phyloP scores from a whole-genome alignment of 2,329 filamentous ascomycete species.

The Penicillium sp. region DNA sequence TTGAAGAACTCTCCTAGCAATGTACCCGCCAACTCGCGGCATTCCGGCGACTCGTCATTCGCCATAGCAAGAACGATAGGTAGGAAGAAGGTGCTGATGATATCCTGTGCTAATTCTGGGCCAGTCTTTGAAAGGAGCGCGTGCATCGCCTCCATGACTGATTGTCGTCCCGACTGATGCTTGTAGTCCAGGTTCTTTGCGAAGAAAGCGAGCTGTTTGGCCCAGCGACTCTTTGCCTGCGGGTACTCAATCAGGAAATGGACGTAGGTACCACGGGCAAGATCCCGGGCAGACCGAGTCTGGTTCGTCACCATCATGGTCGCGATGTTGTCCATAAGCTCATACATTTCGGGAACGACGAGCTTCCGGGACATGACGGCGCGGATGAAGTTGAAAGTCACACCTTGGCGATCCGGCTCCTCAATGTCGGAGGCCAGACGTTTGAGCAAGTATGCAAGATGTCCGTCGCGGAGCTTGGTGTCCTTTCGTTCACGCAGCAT shows the following conservation, averaged over 20 bases:
- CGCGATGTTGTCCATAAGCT: constrained; percentile 83
- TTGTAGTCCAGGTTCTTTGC: constrained; percentile 89
- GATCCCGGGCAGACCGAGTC: constrained; percentile 79
- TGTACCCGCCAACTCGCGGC: constrained; percentile 75
- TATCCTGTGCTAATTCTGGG: constrained; percentile 77
- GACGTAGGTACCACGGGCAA: constrained; percentile 85
- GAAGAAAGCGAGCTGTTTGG: constrained; percentile 84
- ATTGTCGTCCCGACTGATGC: constrained; percentile 81
- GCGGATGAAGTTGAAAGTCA: constrained; percentile 91
- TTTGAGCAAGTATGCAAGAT: constrained; percentile 77
- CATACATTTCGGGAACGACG: constrained; percentile 84
- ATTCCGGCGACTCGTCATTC: constrained; percentile 85
- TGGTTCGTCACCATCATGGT: constrained; percentile 96
- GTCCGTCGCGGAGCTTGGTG: constrained; percentile 73
- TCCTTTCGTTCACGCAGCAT: constrained; percentile 78
- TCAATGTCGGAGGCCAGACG: constrained; percentile 86
- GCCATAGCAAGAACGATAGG: constrained; percentile 80
- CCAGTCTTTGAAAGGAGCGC: constrained; percentile 82
- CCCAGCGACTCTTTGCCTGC: constrained; percentile 83
- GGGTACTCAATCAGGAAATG: constrained; percentile 95
- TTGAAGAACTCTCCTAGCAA: constrained; percentile 79
- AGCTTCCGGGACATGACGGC: constrained; percentile 82
- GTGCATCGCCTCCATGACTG: constrained; percentile 88
- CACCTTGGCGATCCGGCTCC: constrained; percentile 85
- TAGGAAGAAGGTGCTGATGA: constrained; percentile 78